Base-by-base conservation (phyloP, 2,329 filamentous ascomycete genomes). In the Colletotrichum camelliae region DNA sequence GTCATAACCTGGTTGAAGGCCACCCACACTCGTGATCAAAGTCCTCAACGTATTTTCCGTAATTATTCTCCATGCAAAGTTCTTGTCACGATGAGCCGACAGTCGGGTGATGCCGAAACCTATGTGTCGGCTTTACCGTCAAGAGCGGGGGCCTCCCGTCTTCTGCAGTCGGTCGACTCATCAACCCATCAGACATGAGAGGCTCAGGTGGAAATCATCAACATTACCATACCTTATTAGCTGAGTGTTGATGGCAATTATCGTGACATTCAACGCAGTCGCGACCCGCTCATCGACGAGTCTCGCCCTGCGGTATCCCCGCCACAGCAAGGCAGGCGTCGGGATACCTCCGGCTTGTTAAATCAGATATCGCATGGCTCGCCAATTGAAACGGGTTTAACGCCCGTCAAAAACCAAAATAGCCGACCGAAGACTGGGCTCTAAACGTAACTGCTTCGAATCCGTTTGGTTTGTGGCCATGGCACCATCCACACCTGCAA, bases 401-500 rank as follows among this genome's bases (percentile, higher is more conserved):
- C 57, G 16, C 12, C 12, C 5, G 18, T 21, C 13, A 3, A 2
- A 6, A 15, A 16, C 33, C 58, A 7, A 24, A 31, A 69, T 68
- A 69, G 70, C 64, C 58, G 64, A 52, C 58, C 43, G 43, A 67
- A n/a, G 2, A 9, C 31, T 65, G 16, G 12, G 15, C 31, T 15
- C 31, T 16, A 18, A 68, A 52, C 43, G 21, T 9, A 65, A 37
- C 29, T 27, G 4, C 5, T 39, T 48, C 3, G 16, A 31, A 18
- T 35, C 7, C 13, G 15, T 35, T 61, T 39, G 37, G 18, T 31
- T 18, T 29, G 24, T 3, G 24, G 18, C 6, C 43, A 77, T 77
- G 74, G 67, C 76, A 68, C 62, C 76, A 77, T 75, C 24, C 37
- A 24, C 69, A 62, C 43, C 64, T 29, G 58, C 70, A 37, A 77